Percentiles rank a stretch among this genome's conserved stretches.
These are phyloP conservation scores for Cetradonia linearis DNA, from an alignment of 495 filamentous ascomycete genomes.

Conservation along the genomic window DNA sequence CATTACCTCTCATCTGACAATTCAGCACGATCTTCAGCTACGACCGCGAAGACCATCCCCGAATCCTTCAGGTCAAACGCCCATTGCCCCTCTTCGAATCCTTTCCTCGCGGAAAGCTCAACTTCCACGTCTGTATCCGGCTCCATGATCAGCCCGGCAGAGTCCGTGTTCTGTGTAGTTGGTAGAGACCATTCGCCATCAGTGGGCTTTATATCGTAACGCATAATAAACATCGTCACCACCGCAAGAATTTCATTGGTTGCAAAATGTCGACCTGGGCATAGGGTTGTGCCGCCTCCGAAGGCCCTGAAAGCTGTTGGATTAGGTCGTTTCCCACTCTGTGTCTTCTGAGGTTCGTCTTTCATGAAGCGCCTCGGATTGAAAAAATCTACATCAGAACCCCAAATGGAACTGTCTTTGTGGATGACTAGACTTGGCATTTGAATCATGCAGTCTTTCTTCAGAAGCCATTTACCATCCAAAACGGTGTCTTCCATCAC, in stretches of 20 bases:
- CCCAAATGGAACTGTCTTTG: slow-evolving; percentile 26
- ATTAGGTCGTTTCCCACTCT: background rate
- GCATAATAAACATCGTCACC: slow-evolving; percentile 32
- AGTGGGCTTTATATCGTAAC: slow-evolving; percentile 28
- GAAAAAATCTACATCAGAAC: slow-evolving; percentile 24
- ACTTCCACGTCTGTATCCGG: slow-evolving; percentile 28
- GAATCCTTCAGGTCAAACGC: background rate
- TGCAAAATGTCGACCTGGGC: slow-evolving; percentile 42
- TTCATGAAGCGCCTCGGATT: slow-evolving; percentile 30
- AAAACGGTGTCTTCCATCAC: slow-evolving; percentile 30
- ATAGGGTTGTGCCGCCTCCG: slow-evolving; percentile 36
- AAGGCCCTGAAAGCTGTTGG: slow-evolving; percentile 33
- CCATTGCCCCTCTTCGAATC: slow-evolving; percentile 18
- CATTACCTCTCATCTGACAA: too few relatives aligned
- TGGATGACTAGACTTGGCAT: slow-evolving; percentile 27
- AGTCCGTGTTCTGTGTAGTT: background rate
- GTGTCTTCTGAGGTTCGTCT: background rate
- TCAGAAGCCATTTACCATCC: slow-evolving; percentile 26
- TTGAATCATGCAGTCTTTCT: slow-evolving; percentile 27
- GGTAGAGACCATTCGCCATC: slow-evolving; percentile 23
- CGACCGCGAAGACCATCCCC: background rate
- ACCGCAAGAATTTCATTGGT: slow-evolving; percentile 33
- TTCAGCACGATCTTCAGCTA: background rate
- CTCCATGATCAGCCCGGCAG: slow-evolving; percentile 21
- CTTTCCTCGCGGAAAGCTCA: slow-evolving; percentile 20